phyloP scores from a whole-genome alignment of 2,329 filamentous ascomycete genomes.

The Coleophoma crateriformis region DNA sequence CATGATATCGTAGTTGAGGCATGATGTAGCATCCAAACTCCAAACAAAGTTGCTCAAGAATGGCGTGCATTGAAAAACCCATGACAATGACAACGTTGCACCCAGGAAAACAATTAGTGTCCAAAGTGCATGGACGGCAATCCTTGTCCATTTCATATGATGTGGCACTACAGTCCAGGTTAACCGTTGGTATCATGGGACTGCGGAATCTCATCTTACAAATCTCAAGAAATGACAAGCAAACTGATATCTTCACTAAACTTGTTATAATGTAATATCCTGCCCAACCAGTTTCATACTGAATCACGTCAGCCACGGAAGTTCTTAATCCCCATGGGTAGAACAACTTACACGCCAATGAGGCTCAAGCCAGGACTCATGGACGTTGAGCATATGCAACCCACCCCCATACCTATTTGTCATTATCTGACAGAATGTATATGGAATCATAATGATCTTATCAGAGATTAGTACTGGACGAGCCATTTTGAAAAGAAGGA shows the following conservation, averaged over 20 bases:
- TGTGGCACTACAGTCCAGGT: constrained; percentile 12
- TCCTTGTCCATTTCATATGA: constrained; percentile 15
- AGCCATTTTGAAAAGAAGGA: background rate
- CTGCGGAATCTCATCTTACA: constrained; percentile 11
- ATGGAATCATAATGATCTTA: constrained; percentile 19
- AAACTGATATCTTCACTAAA: constrained; percentile 24
- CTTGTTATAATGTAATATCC: constrained; percentile 21
- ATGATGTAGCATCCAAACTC: constrained; percentile 12
- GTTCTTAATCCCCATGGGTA: background rate
- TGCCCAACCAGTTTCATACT: constrained; percentile 19
- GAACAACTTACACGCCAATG: constrained; percentile 19
- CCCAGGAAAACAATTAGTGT: constrained; percentile 18
- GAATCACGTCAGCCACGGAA: background rate
- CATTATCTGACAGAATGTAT: constrained; percentile 19
- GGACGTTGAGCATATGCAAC: constrained; percentile 19
- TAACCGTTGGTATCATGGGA: background rate
- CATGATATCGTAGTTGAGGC: constrained; percentile 23
- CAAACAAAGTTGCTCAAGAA: constrained; percentile 22
- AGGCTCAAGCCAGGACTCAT: constrained; percentile 12
- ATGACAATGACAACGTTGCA: constrained; percentile 12
- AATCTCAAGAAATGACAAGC: constrained; percentile 23
- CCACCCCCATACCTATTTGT: constrained; percentile 20
- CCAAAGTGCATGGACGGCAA: constrained; percentile 17
- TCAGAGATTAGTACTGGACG: background rate
- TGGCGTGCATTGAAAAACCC: constrained; percentile 21